Evolutionary conservation across 345 rosid genomes (phyloP).

Genomic region (Stellera chamaejasme): DNA sequence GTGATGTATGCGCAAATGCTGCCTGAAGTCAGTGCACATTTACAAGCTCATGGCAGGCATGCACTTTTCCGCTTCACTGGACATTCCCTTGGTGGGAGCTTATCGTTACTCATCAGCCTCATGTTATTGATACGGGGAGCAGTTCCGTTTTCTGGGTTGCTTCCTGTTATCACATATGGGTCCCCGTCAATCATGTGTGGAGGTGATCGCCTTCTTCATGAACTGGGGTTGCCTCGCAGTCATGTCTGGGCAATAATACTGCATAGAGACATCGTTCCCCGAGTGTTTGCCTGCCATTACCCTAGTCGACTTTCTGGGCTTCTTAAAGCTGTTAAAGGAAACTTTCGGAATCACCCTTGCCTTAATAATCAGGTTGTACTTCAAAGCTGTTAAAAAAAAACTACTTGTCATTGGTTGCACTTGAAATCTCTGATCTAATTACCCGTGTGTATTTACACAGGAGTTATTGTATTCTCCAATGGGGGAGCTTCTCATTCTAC

Average conservation of each 20-base stretch:
- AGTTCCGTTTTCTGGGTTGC: conserved; percentile 66
- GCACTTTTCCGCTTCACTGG: conserved; percentile 89
- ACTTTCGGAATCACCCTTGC: conserved; percentile 81
- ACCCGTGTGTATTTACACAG: conserved; percentile 28
- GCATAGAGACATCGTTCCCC: conserved; percentile 97
- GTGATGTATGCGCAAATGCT: conserved; percentile 86
- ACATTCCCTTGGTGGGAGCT: conserved; percentile 96
- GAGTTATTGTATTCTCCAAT: conserved; percentile 73
- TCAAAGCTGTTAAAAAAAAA: too few species aligned
- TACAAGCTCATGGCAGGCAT: conserved; percentile 47
- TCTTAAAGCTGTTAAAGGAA: conserved; percentile 82
- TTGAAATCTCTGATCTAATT: conserved; percentile 2
- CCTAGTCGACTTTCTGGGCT: conserved; percentile 71
- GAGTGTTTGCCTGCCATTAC: conserved; percentile 92
- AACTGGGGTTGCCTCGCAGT: conserved; percentile 70
- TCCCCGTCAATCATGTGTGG: conserved; percentile 96
- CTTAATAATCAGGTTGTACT: conserved; percentile 81
- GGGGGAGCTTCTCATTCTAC: conserved; percentile 92
- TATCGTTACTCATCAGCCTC: conserved; percentile 74
- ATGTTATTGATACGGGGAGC: conserved; percentile 83
- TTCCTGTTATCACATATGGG: conserved; percentile 90
- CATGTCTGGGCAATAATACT: conserved; percentile 67
- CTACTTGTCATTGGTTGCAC: background rate
- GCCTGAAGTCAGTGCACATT: conserved; percentile 75
- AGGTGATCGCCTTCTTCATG: conserved; percentile 67